phyloP scores from a whole-genome alignment of 768 basidiomycete genomes.

The Lactarius psammicola region DNA sequence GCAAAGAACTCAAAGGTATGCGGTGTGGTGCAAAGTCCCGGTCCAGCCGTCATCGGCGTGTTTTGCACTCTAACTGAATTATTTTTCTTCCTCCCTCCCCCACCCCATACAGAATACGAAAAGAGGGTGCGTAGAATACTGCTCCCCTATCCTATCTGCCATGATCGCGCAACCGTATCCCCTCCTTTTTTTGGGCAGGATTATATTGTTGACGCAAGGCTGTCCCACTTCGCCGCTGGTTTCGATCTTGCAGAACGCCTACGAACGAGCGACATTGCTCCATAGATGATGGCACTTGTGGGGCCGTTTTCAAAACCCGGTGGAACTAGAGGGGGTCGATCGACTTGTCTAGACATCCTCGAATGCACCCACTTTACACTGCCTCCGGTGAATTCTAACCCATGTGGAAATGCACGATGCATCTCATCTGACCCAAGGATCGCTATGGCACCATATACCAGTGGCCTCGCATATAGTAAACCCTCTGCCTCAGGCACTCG shows the following conservation, averaged over 20 bases:
- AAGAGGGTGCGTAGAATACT: constrained; percentile 45
- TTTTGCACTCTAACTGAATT: not conserved
- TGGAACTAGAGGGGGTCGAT: not conserved
- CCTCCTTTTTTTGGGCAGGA: constrained; percentile 32
- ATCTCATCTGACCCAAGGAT: constrained; percentile 12
- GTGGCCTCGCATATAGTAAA: constrained; percentile 9
- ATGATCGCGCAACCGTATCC: not conserved
- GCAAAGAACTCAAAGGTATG: constrained; percentile 64
- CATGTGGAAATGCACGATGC: constrained; percentile 20
- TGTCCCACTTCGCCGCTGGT: constrained; percentile 74
- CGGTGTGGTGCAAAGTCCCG: constrained; percentile 14
- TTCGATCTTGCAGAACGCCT: constrained; percentile 54
- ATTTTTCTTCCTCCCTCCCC: constrained; percentile 11
- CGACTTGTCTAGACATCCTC: constrained; percentile 5
- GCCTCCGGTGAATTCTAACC: constrained; percentile 5
- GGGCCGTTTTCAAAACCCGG: not conserved
- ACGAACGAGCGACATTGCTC: constrained; percentile 29
- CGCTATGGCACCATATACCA: not conserved
- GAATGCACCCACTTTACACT: constrained; percentile 11
- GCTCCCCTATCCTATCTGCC: not conserved
- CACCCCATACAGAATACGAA: constrained; percentile 50
- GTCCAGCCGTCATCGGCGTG: not conserved
- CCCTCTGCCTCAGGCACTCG: constrained; percentile 22
- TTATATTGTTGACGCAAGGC: constrained; percentile 67
- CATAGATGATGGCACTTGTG: not conserved